Base-by-base conservation (phyloP, 805 yeast genomes). In the Lachancea mirantina region DNA sequence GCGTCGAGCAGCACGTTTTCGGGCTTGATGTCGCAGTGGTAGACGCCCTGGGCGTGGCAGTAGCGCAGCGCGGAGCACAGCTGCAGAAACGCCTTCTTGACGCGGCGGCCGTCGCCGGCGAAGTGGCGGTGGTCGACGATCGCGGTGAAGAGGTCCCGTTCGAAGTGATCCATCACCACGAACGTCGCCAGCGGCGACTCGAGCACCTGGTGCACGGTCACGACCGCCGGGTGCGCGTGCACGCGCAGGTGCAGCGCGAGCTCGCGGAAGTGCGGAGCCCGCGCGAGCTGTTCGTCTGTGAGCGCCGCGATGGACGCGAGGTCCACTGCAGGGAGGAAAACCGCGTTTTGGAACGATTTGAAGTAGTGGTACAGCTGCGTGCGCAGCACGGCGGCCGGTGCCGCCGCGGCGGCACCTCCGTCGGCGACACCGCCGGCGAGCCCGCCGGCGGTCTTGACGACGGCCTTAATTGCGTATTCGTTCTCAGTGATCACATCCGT, bases 1-100 rank as follows among this genome's bases (percentile, higher is more conserved):
- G 84, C 46, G 71, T 66, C 50, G 58, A 87, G 76, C 49, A 92
- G 64, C 36, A 92, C 73, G 62, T 92, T 92, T 57, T 92, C 97
- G 5, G 98, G 98, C 63, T 92, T 92, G 43, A 88, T 74, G 59
- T 88, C 97, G 52, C 96, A 83, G 55, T 88, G 97, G 55, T 78
- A 89, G 22, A 89, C 75, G n/a, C 82, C 79, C 40, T 72, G 74
- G 2, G 79, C 67, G 57, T 89, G 96, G 50, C 94, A 83, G 61
- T 78, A 83, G 41, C 75, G 73, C 33, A 88, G 70, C 3, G 88
- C 95, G 41, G 87, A 83, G 26, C 89, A 66, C 55, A 92, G 70
- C 59, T 92, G 96, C 25, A 70, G 49, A 48, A 82, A 80, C 42
- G 71, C 79, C 39, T 65, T 68, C 52, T 74, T 76, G 51, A 71